Conservation (phyloP, 805 yeast genomes). For the Brettanomyces nanus region DNA sequence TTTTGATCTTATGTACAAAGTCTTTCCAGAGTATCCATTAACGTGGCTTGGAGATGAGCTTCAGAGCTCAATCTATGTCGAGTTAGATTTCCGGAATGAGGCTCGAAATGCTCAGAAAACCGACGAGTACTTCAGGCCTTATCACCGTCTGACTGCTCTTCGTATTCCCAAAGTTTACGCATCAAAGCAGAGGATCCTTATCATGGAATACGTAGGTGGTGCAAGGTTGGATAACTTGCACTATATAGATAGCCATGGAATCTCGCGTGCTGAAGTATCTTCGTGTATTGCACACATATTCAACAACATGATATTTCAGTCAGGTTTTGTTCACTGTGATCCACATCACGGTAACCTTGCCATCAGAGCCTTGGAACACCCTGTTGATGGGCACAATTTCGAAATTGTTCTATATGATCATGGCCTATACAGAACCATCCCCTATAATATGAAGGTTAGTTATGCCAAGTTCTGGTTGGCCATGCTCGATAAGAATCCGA, state of each 20-base stretch:
- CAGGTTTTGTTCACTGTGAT: conserved; percentile 91
- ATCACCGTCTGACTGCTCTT: conserved; percentile 58
- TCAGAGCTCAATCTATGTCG: conserved; percentile 80
- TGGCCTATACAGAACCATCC: conserved; percentile 83
- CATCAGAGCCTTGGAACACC: conserved; percentile 40
- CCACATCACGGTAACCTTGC: conserved; percentile 98
- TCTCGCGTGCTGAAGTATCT: conserved; percentile 72
- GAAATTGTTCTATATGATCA: conserved; percentile 92
- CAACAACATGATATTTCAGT: conserved; percentile 92
- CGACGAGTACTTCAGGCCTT: conserved; percentile 51
- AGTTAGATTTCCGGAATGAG: conserved; percentile 80
- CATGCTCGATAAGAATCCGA: conserved; percentile 60
- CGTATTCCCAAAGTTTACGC: conserved; percentile 65
- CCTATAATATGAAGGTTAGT: conserved; percentile 64
- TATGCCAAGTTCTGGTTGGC: conserved; percentile 94
- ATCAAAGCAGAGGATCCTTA: conserved; percentile 62
- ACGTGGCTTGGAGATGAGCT: conserved; percentile 95
- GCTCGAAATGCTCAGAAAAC: conserved; percentile 76
- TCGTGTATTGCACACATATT: conserved; percentile 83
- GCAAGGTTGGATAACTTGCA: conserved; percentile 70
- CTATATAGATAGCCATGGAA: conserved; percentile 53
- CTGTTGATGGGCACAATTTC: conserved; percentile 53
- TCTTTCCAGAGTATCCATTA: conserved; percentile 90
- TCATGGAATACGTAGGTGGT: conserved; percentile 85
- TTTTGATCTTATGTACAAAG: conserved; percentile 60